Evolutionary conservation across 2,329 filamentous ascomycete species (phyloP).

Genomic region (Sclerotinia trifoliorum): DNA sequence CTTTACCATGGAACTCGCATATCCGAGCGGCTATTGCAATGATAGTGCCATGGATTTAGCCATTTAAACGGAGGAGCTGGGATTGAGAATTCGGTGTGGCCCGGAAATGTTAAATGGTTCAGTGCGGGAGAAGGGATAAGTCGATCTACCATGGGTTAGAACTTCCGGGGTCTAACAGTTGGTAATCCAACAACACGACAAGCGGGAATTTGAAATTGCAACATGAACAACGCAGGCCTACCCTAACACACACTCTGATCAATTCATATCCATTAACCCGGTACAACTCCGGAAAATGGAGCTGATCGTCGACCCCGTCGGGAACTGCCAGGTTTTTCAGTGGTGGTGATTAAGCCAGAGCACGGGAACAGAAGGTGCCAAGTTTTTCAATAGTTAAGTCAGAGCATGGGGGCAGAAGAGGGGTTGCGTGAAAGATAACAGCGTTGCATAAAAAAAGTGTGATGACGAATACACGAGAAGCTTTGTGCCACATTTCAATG

Average conservation of each 20-base stretch:
- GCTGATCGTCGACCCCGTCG: not conserved
- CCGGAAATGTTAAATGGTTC: constrained; percentile 1
- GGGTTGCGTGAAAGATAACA: not conserved
- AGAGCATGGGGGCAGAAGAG: not conserved
- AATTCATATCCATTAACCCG: not conserved
- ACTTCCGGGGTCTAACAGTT: not conserved
- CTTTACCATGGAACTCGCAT: not conserved
- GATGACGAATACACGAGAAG: not conserved
- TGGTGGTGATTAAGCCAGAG: too few species aligned
- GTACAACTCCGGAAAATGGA: too few species aligned
- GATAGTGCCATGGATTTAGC: not conserved
- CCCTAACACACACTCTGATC: not conserved
- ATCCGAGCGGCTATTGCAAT: constrained; percentile 2
- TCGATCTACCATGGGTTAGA: not conserved
- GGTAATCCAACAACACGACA: not conserved
- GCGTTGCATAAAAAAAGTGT: not conserved
- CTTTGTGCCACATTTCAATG: not conserved
- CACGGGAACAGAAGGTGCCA: not conserved
- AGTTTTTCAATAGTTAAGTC: not conserved
- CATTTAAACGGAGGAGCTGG: not conserved
- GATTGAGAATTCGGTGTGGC: not conserved
- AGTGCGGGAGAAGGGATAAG: not conserved
- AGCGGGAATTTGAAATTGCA: not conserved
- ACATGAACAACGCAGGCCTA: not conserved
- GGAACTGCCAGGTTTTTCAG: not conserved